Conservation (phyloP, 129 eudicot species). For the Saposhnikovia divaricata region DNA sequence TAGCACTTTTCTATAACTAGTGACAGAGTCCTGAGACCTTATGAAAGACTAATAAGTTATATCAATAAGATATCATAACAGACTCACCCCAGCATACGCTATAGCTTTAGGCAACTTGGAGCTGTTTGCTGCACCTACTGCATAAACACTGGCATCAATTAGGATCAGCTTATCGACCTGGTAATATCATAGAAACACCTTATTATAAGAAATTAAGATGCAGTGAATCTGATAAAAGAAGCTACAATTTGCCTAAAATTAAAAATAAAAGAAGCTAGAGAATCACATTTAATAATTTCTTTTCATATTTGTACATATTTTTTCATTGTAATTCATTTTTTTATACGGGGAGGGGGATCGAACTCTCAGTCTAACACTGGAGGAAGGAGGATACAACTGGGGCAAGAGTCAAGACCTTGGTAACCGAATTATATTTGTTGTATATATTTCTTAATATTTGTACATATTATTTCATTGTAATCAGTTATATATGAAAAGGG, state of each 20-base stretch:
- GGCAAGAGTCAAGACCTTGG: neutral
- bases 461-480: neutral
- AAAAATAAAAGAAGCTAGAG: neutral
- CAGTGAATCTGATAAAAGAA: neutral
- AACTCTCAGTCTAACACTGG: neutral
- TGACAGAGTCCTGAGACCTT: neutral
- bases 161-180: conserved; percentile 87
- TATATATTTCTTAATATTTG: too few relatives aligned
- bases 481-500: neutral
- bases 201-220: neutral
- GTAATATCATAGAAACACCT: conserved; percentile 1
- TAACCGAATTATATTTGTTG: neutral
- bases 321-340: neutral
- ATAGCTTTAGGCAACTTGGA: conserved; percentile 59
- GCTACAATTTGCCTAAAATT: neutral
- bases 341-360: neutral
- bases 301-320: neutral
- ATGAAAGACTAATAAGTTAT: neutral
- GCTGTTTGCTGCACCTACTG: conserved; percentile 72
- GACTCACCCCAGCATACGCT: conserved; percentile 73
- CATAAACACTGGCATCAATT: conserved; percentile 90
- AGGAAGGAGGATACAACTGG: neutral
- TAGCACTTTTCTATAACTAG: neutral
- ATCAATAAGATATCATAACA: neutral
- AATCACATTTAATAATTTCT: neutral